Evolutionary conservation across 2,329 filamentous ascomycete species (phyloP).

Genomic region (Acephala macrosclerotiorum): DNA sequence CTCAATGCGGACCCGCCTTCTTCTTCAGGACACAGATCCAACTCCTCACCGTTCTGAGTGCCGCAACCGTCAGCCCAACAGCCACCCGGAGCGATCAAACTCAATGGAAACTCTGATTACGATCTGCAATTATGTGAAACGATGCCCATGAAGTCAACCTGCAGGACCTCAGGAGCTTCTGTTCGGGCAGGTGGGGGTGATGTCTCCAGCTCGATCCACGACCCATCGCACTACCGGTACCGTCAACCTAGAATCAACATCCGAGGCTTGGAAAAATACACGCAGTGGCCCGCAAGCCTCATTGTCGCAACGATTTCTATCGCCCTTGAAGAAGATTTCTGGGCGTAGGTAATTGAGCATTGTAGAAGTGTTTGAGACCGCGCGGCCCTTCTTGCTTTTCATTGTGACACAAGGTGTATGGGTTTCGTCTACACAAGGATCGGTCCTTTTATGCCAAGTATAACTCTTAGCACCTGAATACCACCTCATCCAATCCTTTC

Average conservation of each 20-base stretch:
- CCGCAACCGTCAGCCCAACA: not conserved
- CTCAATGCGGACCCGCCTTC: not conserved
- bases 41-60: not conserved
- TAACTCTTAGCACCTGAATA: slow-evolving; percentile 1
- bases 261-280: slow-evolving; percentile 1
- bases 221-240: not conserved
- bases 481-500: not conserved
- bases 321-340: not conserved
- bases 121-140: not conserved
- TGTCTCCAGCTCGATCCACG: not conserved
- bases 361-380: slow-evolving; percentile 6
- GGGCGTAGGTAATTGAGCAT: not conserved
- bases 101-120: not conserved
- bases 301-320: not conserved
- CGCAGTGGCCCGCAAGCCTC: not conserved
- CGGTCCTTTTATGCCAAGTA: not conserved
- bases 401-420: not conserved
- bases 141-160: slow-evolving; percentile 3
- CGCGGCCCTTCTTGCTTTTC: slow-evolving; percentile 5
- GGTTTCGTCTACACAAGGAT: not conserved
- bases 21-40: not conserved
- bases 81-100: not conserved
- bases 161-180: not conserved
- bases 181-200: not conserved
- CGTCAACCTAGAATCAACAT: slow-evolving; percentile 1